phyloP scores from a whole-genome alignment of 768 basidiomycete genomes.

The Roridomyces roridus region DNA sequence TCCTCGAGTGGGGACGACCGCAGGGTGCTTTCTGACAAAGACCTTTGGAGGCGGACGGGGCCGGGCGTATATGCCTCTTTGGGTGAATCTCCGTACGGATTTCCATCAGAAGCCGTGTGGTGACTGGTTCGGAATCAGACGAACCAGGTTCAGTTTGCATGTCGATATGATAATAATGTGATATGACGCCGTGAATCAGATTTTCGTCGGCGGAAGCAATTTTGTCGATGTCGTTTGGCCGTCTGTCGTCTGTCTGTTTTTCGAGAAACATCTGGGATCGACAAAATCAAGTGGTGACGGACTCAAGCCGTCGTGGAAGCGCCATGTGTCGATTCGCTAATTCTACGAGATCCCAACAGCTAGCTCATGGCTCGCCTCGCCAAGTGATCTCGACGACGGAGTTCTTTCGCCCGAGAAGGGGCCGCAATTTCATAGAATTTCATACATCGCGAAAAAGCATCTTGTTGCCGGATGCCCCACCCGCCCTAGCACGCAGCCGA shows the following conservation, averaged over 20 bases:
- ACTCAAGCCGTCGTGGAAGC: no score
- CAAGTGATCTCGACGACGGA: conserved; percentile 16
- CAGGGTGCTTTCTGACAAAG: no score
- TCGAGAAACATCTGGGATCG: neutral
- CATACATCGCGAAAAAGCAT: no score
- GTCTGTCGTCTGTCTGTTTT: neutral
- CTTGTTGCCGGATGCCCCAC: no score
- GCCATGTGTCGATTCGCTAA: no score
- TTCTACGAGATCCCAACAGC: neutral
- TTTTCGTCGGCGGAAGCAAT: neutral
- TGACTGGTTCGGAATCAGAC: conserved; percentile 15
- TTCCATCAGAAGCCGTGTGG: conserved; percentile 20
- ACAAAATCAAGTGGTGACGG: no score
- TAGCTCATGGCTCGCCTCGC: conserved; percentile 4
- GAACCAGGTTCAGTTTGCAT: neutral
- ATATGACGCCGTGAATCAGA: neutral
- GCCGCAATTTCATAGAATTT: no score
- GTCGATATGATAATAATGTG: no score
- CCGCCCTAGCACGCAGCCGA: no score
- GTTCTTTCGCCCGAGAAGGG: no score
- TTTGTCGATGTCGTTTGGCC: neutral
- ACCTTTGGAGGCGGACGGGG: no score
- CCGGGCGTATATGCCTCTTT: conserved; percentile 3
- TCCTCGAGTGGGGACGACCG: no score
- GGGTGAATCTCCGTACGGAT: conserved; percentile 17